A percentile compares a stretch with the other conserved stretches of the same genome.
These are phyloP conservation scores for Marsdenia floribunda DNA, from an alignment of 257 asterid species.

Conservation along the genomic window DNA sequence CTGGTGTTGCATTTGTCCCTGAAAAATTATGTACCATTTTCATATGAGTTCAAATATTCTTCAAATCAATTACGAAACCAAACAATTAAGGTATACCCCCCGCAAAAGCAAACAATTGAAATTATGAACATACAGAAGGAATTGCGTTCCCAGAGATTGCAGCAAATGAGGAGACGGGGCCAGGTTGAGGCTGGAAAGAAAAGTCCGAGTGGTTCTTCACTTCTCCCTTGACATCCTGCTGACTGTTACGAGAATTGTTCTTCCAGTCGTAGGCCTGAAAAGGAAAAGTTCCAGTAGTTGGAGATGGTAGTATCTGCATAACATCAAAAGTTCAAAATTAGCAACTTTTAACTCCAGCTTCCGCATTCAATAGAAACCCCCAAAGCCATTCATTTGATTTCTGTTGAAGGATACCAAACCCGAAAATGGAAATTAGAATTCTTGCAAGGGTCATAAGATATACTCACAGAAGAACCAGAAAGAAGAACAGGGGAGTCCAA, in stretches of 20 bases:
- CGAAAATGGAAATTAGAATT: not conserved
- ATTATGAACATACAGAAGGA: slow-evolving; percentile 3
- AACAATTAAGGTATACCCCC: not conserved
- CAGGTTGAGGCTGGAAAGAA: slow-evolving; percentile 45
- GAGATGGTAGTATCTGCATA: slow-evolving; percentile 80
- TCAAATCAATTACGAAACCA: not conserved
- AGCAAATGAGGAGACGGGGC: not conserved
- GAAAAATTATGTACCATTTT: slow-evolving; percentile 4
- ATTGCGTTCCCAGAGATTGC: slow-evolving; percentile 11
- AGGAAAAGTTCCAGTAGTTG: slow-evolving; percentile 78
- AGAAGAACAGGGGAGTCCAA: slow-evolving; percentile 82
- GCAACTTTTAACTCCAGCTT: not conserved
- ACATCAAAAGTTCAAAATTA: not conserved
- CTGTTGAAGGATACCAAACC: not conserved
- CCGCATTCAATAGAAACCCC: not conserved
- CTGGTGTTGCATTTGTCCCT: slow-evolving; percentile 36
- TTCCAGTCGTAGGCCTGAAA: slow-evolving; percentile 49
- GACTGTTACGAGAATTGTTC: slow-evolving; percentile 21
- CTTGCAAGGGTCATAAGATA: not conserved
- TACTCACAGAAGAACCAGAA: slow-evolving; percentile 44
- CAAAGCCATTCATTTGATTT: not conserved
- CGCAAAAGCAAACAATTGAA: slow-evolving; percentile 5
- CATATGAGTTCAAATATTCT: not conserved
- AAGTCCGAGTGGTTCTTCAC: slow-evolving; percentile 46
- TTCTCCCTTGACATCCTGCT: slow-evolving; percentile 35